Base-by-base conservation (phyloP, 2,329 filamentous ascomycete genomes). In the Apiospora aurea region DNA sequence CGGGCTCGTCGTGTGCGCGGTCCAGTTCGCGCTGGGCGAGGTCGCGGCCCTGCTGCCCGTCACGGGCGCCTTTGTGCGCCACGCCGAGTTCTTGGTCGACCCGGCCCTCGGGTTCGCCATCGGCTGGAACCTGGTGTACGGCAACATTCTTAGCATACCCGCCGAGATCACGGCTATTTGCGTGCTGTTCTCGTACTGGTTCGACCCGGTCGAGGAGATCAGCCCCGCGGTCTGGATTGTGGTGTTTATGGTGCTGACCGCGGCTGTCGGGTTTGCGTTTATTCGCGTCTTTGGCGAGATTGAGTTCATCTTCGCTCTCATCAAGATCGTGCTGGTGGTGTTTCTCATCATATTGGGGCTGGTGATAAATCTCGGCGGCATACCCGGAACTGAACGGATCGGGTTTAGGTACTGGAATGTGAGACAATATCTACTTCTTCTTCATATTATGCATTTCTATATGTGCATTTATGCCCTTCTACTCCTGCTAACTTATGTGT, bases 31-130 rank as follows among this genome's bases (percentile, higher is more conserved):
- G 71, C 89, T 96, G 3, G 94, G 93, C 74, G 93, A 96, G 81
- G 96, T 96, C 92, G 93, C 93, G 10, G 89, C 93, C 69, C 96
- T 93, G 92, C 82, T 96, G 47, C 94, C 94, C 69, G 86, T 95
- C 77, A 88, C 90, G 71, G 90, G 92, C 79, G 93, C 94, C 75
- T 97, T 96, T 82, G 93, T 93, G 73, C 93, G 93, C 78, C 96
- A 95, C 79, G 93, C 94, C 34, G 88, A 90, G 73, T 88, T 94
- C 69, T 96, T 94, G 84, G 92, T 91, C 78, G 93, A 96, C 77
- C 93, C 93, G 70, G 92, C 93, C 73, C 88, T 96, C 29, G 94
- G 94, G 70, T 96, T 96, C 80, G 89, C 92, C 71, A 87, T 95
- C 14, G 93, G 93, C 46, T 95, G 89, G 86, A 90, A 88, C 75